Conservation (phyloP, 371 early-diverging fungal species). For the Smittium mucronatum region DNA sequence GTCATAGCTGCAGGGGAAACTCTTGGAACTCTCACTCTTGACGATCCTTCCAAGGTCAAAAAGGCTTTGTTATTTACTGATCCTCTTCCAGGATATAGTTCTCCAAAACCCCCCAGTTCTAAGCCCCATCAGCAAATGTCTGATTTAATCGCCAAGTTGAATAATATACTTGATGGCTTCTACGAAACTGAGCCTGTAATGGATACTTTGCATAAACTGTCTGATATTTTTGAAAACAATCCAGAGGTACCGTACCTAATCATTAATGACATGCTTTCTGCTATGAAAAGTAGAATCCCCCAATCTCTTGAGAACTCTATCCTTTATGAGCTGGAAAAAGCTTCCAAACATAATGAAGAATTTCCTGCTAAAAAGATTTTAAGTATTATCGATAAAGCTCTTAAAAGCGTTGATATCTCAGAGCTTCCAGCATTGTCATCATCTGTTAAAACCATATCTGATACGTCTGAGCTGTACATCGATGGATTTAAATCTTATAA, state of each 20-base stretch:
- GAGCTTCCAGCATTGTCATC: slow-evolving; percentile 48
- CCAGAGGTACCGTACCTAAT: slow-evolving; percentile 79
- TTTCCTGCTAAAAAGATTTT: slow-evolving; percentile 69
- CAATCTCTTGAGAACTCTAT: slow-evolving; percentile 49
- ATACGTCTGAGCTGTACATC: slow-evolving; percentile 53
- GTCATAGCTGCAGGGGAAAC: slow-evolving; percentile 83
- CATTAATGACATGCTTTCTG: slow-evolving; percentile 63
- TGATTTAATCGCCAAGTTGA: slow-evolving; percentile 44
- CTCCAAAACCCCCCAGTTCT: slow-evolving; percentile 57
- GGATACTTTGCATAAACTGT: slow-evolving; percentile 55
- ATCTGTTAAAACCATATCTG: slow-evolving; percentile 48
- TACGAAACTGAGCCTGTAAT: slow-evolving; percentile 56
- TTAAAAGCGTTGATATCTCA: slow-evolving; percentile 40
- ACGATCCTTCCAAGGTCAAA: slow-evolving; percentile 85
- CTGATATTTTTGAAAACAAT: slow-evolving; percentile 51
- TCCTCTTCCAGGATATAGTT: slow-evolving; percentile 62
- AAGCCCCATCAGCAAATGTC: slow-evolving; percentile 73
- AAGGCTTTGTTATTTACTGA: slow-evolving; percentile 81
- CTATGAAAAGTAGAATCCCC: slow-evolving; percentile 79
- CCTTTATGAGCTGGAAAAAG: slow-evolving; percentile 17
- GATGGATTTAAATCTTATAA: slow-evolving; percentile 68
- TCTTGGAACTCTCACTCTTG: slow-evolving; percentile 78
- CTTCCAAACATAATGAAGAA: slow-evolving; percentile 18
- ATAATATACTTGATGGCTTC: slow-evolving; percentile 77
- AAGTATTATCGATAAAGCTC: slow-evolving; percentile 43